Conservation (phyloP, 257 asterid species). For the Solanum etuberosum region DNA sequence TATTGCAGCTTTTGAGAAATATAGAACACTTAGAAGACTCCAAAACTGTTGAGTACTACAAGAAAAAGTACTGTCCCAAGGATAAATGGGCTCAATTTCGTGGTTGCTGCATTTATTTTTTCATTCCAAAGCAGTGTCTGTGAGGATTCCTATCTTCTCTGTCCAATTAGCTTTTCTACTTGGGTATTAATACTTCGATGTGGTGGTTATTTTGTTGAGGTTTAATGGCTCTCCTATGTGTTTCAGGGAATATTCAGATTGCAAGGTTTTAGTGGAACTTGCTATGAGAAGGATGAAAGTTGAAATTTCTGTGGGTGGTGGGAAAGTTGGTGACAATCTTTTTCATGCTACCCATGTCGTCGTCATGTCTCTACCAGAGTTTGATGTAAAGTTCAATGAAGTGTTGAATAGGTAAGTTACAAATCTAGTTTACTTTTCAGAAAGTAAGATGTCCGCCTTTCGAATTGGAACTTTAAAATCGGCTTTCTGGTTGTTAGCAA, state of each 20-base stretch:
- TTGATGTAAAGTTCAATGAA: constrained; percentile 31
- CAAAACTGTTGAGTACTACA: constrained; percentile 43
- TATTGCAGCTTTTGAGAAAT: constrained; percentile 54
- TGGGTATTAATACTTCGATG: neutral
- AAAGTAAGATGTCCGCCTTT: neutral
- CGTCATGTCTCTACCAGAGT: constrained; percentile 33
- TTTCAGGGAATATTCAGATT: constrained; percentile 32
- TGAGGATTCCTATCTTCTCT: constrained; percentile 23
- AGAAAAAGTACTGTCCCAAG: constrained; percentile 64
- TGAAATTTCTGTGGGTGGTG: constrained; percentile 70
- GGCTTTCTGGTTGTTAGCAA: neutral
- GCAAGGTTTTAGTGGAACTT: constrained; percentile 49
- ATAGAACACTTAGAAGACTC: constrained; percentile 27
- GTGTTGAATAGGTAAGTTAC: constrained; percentile 46
- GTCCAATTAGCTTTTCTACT: neutral
- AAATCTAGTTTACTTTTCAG: neutral
- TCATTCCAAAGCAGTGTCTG: constrained; percentile 36
- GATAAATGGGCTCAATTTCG: constrained; percentile 79
- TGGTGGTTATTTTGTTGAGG: constrained; percentile 3
- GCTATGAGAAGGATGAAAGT: constrained; percentile 70
- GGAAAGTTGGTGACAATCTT: constrained; percentile 41
- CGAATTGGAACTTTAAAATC: neutral
- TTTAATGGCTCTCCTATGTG: constrained; percentile 7
- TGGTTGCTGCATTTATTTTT: constrained; percentile 67
- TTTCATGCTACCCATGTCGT: constrained; percentile 72